Percentiles rank a stretch among this genome's conserved stretches.
These are phyloP conservation scores for Neonectria hederae DNA, from an alignment of 2,329 filamentous ascomycete genomes.

Conservation along the genomic window DNA sequence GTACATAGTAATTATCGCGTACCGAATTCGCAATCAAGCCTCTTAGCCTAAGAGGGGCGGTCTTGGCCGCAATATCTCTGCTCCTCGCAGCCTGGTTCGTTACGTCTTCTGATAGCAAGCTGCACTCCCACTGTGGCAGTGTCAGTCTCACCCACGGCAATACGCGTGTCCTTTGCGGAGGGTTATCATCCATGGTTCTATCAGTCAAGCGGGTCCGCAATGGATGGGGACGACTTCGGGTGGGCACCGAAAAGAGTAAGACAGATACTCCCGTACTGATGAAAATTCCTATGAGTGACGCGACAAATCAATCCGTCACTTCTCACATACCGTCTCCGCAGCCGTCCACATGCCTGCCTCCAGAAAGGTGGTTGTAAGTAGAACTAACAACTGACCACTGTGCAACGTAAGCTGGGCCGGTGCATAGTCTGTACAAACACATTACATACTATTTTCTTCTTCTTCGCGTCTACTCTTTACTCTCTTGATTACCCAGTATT, in stretches of 20 bases:
- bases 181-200: background rate
- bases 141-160: background rate
- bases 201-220: background rate
- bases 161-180: background rate
- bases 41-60: background rate
- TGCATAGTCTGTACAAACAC: no score
- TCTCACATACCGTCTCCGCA: no score
- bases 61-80: background rate
- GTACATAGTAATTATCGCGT: background rate
- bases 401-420: no score
- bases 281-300: background rate
- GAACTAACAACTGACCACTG: no score
- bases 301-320: background rate
- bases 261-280: background rate
- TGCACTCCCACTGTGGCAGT: background rate
- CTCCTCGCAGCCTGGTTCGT: background rate
- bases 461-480: no score
- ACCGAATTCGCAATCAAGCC: background rate
- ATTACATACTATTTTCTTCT: no score
- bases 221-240: background rate
- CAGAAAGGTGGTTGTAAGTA: no score
- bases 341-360: no score
- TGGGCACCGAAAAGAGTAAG: background rate
- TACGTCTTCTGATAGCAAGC: background rate
- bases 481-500: no score